These are phyloP conservation scores for Cladosporium colombiae DNA, from an alignment of 2,329 filamentous ascomycete species.

Conservation along the genomic window DNA sequence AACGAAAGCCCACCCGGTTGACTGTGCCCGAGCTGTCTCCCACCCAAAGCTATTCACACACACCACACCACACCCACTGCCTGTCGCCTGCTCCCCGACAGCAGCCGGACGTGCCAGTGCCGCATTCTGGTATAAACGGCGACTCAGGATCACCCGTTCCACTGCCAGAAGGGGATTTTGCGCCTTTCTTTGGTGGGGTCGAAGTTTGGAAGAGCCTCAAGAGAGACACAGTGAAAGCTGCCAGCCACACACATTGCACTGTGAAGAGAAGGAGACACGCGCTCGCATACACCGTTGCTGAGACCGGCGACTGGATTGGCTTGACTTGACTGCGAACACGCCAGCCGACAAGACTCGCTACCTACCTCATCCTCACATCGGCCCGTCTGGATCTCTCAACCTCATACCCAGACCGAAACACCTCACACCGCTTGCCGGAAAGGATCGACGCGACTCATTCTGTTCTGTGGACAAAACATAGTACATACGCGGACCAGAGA, in stretches of 20 bases:
- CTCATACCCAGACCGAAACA: background rate
- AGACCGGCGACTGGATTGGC: background rate
- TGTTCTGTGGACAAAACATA: background rate
- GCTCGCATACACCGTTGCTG: background rate
- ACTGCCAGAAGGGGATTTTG: constrained; percentile 7
- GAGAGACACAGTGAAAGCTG: background rate
- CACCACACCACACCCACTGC: background rate
- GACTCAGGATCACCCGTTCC: background rate
- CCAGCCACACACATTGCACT: background rate
- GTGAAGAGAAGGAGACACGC: background rate
- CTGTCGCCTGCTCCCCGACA: background rate
- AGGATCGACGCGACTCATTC: background rate
- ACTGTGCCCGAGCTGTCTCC: background rate
- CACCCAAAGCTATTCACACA: background rate
- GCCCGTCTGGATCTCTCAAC: background rate
- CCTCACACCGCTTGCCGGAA: constrained; percentile 9
- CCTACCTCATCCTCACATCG: background rate
- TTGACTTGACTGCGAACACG: background rate
- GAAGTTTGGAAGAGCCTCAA: background rate
- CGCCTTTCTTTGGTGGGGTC: constrained; percentile 15
- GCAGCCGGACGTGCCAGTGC: background rate
- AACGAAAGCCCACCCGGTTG: constrained; percentile 1
- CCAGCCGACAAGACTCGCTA: background rate
- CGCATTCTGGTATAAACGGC: background rate
- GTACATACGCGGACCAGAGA: constrained; percentile 24